Percentiles rank a stretch among this genome's conserved stretches.
These are phyloP conservation scores for Xylaria bambusicola DNA, from an alignment of 495 filamentous ascomycete species.

Conservation along the genomic window DNA sequence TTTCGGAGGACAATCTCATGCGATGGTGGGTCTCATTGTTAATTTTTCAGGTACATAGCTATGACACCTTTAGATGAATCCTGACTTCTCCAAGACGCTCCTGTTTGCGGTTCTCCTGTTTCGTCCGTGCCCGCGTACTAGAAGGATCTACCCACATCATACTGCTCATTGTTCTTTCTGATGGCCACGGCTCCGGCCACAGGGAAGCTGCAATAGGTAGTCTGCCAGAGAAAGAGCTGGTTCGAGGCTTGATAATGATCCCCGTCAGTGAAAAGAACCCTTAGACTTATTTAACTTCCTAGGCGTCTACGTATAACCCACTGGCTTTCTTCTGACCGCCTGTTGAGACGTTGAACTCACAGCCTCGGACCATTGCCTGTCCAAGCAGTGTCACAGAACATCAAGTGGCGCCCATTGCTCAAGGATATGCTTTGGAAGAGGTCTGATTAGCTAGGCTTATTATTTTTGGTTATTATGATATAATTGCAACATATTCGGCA, in stretches of 20 bases:
- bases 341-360: background rate
- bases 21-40: slow-evolving; percentile 1
- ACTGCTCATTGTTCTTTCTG: background rate
- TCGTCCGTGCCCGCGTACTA: background rate
- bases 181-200: background rate
- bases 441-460: slow-evolving; percentile 8
- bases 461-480: background rate
- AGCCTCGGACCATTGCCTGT: slow-evolving; percentile 6
- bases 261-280: no score
- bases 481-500: background rate
- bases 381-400: slow-evolving; percentile 7
- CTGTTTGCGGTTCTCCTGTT: background rate
- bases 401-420: background rate
- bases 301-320: no score
- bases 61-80: slow-evolving; percentile 6
- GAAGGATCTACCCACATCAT: background rate
- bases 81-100: no score
- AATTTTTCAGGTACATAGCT: background rate
- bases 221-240: background rate
- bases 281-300: no score
- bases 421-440: slow-evolving; percentile 11
- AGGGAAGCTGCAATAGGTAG: background rate
- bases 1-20: slow-evolving; percentile 17
- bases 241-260: no score
- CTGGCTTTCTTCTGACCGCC: background rate